phyloP scores from a whole-genome alignment of 441 rosid genomes.

The Adansonia madagascariensis region DNA sequence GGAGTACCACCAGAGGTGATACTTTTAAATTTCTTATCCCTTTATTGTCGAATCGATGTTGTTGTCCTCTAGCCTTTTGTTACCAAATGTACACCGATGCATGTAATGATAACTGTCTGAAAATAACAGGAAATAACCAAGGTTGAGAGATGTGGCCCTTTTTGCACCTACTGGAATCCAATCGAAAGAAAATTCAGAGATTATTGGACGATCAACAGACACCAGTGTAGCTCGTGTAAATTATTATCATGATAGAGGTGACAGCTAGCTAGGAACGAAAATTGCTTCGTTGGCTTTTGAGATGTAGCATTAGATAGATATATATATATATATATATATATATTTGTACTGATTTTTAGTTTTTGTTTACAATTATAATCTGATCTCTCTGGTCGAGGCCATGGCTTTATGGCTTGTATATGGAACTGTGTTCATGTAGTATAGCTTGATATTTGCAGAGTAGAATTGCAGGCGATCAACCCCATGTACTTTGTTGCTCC shows the following conservation, averaged over 20 bases:
- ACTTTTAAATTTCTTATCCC: constrained; percentile 8
- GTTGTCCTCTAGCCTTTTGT: neutral
- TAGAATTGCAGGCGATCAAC: constrained; percentile 22
- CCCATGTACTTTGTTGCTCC: neutral
- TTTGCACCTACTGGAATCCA: constrained; percentile 16
- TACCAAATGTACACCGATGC: neutral
- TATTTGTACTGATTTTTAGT: constrained; percentile 51
- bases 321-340: constrained; percentile 31
- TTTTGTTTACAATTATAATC: constrained; percentile 31
- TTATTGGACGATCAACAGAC: constrained; percentile 25
- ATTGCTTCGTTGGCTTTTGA: constrained; percentile 44
- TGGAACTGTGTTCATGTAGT: constrained; percentile 41
- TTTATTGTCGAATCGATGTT: neutral
- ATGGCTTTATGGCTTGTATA: constrained; percentile 44
- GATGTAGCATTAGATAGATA: constrained; percentile 43
- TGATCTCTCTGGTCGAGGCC: constrained; percentile 32
- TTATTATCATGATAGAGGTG: constrained; percentile 35
- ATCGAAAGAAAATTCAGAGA: constrained; percentile 28
- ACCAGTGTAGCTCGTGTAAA: constrained; percentile 45
- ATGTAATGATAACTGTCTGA: constrained; percentile 23
- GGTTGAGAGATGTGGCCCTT: constrained; percentile 34
- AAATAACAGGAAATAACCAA: constrained; percentile 57
- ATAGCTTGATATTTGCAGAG: constrained; percentile 38
- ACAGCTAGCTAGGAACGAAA: constrained; percentile 42
- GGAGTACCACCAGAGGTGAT: constrained; percentile 62